A percentile compares a stretch with the other conserved stretches of the same genome.
Evolutionary conservation across 495 filamentous ascomycete species (phyloP).

Genomic region (Cenococcum geophilum): DNA sequence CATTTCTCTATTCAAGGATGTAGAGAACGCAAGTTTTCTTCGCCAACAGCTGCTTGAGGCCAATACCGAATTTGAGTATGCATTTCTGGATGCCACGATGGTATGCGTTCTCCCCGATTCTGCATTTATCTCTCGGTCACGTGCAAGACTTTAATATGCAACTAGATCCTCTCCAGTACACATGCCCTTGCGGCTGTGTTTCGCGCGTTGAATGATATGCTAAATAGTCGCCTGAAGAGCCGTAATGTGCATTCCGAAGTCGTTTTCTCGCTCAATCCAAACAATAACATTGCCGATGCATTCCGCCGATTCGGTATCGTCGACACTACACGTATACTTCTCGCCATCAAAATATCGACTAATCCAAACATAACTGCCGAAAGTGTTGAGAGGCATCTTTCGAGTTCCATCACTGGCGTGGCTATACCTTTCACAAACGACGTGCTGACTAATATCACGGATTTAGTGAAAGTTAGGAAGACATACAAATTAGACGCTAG

Average conservation of each 20-base stretch:
- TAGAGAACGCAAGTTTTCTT: constrained; percentile 69
- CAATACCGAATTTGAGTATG: constrained; percentile 83
- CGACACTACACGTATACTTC: constrained; percentile 59
- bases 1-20: constrained; percentile 64
- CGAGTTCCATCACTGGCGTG: constrained; percentile 54
- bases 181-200: constrained; percentile 75
- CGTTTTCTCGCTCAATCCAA: constrained; percentile 72
- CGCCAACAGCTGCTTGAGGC: constrained; percentile 73
- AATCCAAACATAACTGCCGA: constrained; percentile 17
- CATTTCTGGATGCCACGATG: constrained; percentile 77
- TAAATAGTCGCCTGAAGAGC: constrained; percentile 59
- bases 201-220: constrained; percentile 62
- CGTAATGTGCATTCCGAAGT: constrained; percentile 91
- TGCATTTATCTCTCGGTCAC: neutral
- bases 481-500: constrained; percentile 67
- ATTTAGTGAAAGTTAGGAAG: constrained; percentile 68
- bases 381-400: constrained; percentile 57
- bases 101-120: constrained; percentile 35
- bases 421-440: constrained; percentile 59
- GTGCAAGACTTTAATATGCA: neutral
- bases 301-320: constrained; percentile 82
- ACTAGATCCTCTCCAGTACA: constrained; percentile 56
- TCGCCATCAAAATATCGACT: constrained; percentile 64
- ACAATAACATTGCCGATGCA: constrained; percentile 88
- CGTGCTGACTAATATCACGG: constrained; percentile 50